Evolutionary conservation across 1,139 yeast species (phyloP), one percentile per base, ranked within the genome.

Genomic region (Kurtzmaniella quercitrusa): DNA sequence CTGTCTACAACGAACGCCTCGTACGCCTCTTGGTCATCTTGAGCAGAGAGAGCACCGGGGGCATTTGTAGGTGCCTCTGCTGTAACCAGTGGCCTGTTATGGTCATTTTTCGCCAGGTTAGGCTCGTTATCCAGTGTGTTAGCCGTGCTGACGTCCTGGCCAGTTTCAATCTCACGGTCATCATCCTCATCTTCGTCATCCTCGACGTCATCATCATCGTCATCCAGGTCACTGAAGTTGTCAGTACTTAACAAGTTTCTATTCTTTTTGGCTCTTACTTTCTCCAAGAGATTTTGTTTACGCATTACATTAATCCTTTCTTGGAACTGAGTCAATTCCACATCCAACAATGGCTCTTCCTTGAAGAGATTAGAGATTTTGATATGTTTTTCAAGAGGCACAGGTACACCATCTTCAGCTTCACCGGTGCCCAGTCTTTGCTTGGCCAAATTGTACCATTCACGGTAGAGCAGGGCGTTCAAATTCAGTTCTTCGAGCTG

Each of bases 371-470:
- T 59, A 33, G 60, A 63, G 19, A 62, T 60, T 8, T 60, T 57
- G 14, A 64, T 60, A 19, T 57, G 62, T 52, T 58, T 62, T 42
- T 79, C 79, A 18, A 81, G 59, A 0, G 81, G 78, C 2, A 80
- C 81, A 3, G 85, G 77, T 0, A 73, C 57, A 6, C 87, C 87
- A 55, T 81, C 86, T 49, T 75, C 81, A 19, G 60, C 52, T 15
- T 14, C 16, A 6, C 60, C 58, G 29, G 65, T 64, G 18, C 65
- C 65, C 23, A 63, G 65, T 42, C 66, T 66, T 2, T 63, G 58
- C 41, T 63, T 61, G 2, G 75, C 66, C 11, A 70, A 59, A 9
- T 59, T 55, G 45, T 65, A 66, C 96, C 96, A 89, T 43, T 74
- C 72, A 3, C 66, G 61, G 55, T 75, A 81, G 40, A 91, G 56